Evolutionary conservation across 148 eudicot species (phyloP).

Genomic region (Camellia lanceoleosa): DNA sequence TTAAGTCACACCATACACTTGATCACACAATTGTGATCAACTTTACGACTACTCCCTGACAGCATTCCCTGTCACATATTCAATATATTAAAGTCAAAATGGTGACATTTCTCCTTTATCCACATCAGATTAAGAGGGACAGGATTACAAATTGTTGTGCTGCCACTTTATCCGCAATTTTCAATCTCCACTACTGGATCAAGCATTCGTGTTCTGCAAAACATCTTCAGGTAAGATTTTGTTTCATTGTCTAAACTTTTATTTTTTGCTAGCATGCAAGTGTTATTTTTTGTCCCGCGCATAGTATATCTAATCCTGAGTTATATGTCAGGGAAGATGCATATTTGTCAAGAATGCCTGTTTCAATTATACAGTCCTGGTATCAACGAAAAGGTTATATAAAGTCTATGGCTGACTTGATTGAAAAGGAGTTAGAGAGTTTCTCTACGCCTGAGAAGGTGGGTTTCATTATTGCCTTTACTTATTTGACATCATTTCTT

Average conservation of each 20-base stretch:
- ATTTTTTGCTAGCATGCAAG: neutral
- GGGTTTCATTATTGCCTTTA: constrained; percentile 13
- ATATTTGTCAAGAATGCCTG: constrained; percentile 65
- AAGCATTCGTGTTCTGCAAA: constrained; percentile 73
- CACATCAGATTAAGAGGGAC: constrained; percentile 69
- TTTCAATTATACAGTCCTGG: constrained; percentile 85
- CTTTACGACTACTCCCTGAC: neutral
- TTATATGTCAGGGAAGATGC: constrained; percentile 58
- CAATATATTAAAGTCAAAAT: constrained; percentile 2
- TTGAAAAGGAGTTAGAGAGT: constrained; percentile 67
- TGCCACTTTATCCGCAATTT: constrained; percentile 86
- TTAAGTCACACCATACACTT: neutral
- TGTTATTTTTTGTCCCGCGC: neutral
- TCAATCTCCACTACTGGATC: constrained; percentile 94
- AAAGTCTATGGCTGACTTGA: constrained; percentile 92
- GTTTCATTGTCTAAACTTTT: neutral
- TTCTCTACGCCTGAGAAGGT: constrained; percentile 75
- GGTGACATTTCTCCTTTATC: constrained; percentile 16
- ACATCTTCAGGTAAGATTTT: constrained; percentile 54
- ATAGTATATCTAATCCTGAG: constrained; percentile 8
- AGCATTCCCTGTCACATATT: neutral
- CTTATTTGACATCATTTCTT: constrained; percentile 8
- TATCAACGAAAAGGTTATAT: constrained; percentile 89
- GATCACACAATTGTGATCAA: neutral
- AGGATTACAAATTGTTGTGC: constrained; percentile 68